These are phyloP conservation scores for Phytophthora macrochlamydospora DNA, from an alignment of 352 stramenopile species.

Conservation along the genomic window DNA sequence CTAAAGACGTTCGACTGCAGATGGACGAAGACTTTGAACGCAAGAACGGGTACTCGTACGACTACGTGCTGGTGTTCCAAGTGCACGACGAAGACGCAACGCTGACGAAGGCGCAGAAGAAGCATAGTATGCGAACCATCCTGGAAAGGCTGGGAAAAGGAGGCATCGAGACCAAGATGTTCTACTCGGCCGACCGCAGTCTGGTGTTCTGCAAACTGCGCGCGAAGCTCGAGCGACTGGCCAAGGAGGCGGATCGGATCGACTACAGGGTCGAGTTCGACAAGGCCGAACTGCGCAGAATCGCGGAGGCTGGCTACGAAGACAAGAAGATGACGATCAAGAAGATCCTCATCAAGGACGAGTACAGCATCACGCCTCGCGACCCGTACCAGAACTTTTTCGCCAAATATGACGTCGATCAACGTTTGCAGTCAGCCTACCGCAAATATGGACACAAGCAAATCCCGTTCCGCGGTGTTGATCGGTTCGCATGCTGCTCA, in stretches of 20 bases:
- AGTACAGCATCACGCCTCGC: conserved; percentile 51
- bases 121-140: conserved; percentile 73
- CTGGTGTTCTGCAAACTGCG: conserved; percentile 83
- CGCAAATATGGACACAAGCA: conserved; percentile 75
- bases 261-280: conserved; percentile 86
- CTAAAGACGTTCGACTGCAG: conserved; percentile 65
- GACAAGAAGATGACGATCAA: conserved; percentile 51
- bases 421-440: conserved; percentile 63
- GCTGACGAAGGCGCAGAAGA: conserved; percentile 62
- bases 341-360: conserved; percentile 66
- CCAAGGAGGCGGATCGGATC: conserved; percentile 76
- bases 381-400: conserved; percentile 78
- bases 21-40: conserved; percentile 65
- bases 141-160: conserved; percentile 68
- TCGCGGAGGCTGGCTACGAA: conserved; percentile 59
- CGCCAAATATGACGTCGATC: conserved; percentile 77
- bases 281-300: conserved; percentile 51
- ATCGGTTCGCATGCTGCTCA: conserved; percentile 40
- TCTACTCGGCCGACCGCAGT: conserved; percentile 70
- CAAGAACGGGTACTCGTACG: conserved; percentile 79
- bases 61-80: conserved; percentile 85
- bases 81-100: conserved; percentile 71
- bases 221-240: conserved; percentile 62
- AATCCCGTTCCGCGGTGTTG: conserved; percentile 73
- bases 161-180: conserved; percentile 87